A percentile compares a stretch with the other conserved stretches of the same genome.
phyloP scores from a whole-genome alignment of 2,329 filamentous ascomycete species.

The Fusarium dlaminii region DNA sequence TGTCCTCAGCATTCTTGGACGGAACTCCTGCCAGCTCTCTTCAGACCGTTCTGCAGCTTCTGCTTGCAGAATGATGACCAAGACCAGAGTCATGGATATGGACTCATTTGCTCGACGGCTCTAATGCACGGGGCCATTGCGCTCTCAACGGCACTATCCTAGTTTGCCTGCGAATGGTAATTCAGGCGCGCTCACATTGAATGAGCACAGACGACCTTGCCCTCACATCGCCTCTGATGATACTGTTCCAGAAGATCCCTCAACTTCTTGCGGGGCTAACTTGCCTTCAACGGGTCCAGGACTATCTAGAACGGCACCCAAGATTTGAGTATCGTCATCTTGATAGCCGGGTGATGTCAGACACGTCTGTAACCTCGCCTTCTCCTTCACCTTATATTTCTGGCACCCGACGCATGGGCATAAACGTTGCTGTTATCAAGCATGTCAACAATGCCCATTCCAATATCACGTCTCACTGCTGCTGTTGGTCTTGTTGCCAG shows the following conservation, averaged over 20 bases:
- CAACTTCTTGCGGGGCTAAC: not conserved
- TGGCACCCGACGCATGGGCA: accelerated
- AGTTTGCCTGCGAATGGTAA: not conserved
- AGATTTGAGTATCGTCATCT: not conserved
- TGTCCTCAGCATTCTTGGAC: not conserved
- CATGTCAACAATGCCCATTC: slow-evolving; percentile 22
- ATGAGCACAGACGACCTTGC: not conserved
- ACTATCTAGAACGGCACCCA: not conserved
- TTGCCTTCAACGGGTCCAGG: not conserved
- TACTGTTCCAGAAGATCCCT: not conserved
- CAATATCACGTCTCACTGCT: slow-evolving; percentile 40
- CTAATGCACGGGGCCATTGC: not conserved
- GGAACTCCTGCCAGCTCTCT: not conserved
- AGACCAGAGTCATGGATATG: not conserved
- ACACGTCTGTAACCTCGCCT: accelerated
- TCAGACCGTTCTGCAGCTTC: not conserved
- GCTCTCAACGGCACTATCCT: not conserved
- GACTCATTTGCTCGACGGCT: not conserved
- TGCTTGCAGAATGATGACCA: not conserved
- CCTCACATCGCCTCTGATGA: not conserved
- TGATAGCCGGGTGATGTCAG: accelerated
- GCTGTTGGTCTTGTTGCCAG: slow-evolving; percentile 49
- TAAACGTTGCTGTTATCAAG: slow-evolving; percentile 19
- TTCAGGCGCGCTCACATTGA: not conserved
- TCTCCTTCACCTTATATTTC: not conserved